Conservation (phyloP, 1,139 yeast species). For the Saccharomyces hybrid region DNA sequence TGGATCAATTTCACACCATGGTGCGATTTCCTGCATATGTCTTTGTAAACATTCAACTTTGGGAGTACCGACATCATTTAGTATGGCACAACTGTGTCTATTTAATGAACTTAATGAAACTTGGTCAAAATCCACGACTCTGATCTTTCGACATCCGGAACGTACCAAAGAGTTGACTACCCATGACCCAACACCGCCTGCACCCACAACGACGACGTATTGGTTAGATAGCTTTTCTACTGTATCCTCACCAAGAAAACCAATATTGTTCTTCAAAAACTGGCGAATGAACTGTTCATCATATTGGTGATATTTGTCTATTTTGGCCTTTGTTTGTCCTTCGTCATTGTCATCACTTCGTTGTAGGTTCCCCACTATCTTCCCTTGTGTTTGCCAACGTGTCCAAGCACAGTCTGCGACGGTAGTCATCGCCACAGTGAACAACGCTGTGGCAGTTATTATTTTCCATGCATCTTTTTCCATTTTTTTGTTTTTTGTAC, state of each 20-base stretch:
- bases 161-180: conserved; percentile 86
- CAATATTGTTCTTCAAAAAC: conserved; percentile 87
- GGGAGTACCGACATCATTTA: conserved; percentile 82
- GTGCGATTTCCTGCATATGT: conserved; percentile 65
- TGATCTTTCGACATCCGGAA: conserved; percentile 72
- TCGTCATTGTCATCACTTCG: conserved; percentile 2
- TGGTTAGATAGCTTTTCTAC: conserved; percentile 67
- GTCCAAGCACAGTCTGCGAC: conserved; percentile 13
- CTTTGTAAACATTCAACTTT: conserved; percentile 71
- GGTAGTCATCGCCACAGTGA: conserved; percentile 25
- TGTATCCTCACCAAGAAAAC: conserved; percentile 81
- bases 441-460: conserved; percentile 24
- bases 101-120: conserved; percentile 85
- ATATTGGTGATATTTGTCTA: conserved; percentile 29
- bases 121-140: conserved; percentile 90
- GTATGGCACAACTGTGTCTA: conserved; percentile 86
- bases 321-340: conserved; percentile 5
- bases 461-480: conserved; percentile 24
- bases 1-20: conserved; percentile 82
- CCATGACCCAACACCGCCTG: conserved; percentile 98
- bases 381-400: not conserved
- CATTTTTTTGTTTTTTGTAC: conserved; percentile 5
- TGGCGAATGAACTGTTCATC: conserved; percentile 77
- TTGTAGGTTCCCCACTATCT: not conserved
- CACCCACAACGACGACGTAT: conserved; percentile 81